Percentiles rank a stretch among this genome's conserved stretches.
These are phyloP conservation scores for Aegle marmelos DNA, from an alignment of 345 rosid species.

Conservation along the genomic window DNA sequence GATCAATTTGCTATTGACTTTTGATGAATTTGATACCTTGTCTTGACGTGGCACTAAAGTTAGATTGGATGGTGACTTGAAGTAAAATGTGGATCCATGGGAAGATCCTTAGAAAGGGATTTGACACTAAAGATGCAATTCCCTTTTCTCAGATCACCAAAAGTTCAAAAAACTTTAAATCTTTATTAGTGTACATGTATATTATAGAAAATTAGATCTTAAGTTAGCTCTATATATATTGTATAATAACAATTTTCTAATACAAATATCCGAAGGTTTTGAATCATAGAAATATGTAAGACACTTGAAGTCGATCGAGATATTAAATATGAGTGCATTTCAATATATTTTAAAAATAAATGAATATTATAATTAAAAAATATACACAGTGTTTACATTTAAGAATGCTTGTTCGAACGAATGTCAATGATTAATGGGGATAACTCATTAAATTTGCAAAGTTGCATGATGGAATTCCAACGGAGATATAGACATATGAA, in stretches of 20 bases:
- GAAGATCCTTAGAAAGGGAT: constrained; percentile 62
- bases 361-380: too few relatives aligned
- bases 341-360: not conserved
- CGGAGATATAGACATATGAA: not conserved
- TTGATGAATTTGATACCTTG: constrained; percentile 37
- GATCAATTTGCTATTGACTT: constrained; percentile 24
- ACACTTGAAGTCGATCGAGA: not conserved
- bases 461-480: not conserved
- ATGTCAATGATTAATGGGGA: not conserved
- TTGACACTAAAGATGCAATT: constrained; percentile 31
- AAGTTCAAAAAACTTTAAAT: too few relatives aligned
- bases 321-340: not conserved
- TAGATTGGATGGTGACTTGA: constrained; percentile 44
- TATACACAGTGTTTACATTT: not conserved
- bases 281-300: not conserved
- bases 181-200: not conserved
- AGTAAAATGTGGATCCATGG: constrained; percentile 49
- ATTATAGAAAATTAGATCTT: not conserved
- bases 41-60: constrained; percentile 41
- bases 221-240: not conserved
- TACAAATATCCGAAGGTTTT: not conserved
- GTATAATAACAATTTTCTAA: not conserved
- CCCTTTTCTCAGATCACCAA: not conserved
- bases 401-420: not conserved
- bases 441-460: not conserved